Base-by-base conservation (phyloP, 257 asterid species). In the Phtheirospermum japonicum region DNA sequence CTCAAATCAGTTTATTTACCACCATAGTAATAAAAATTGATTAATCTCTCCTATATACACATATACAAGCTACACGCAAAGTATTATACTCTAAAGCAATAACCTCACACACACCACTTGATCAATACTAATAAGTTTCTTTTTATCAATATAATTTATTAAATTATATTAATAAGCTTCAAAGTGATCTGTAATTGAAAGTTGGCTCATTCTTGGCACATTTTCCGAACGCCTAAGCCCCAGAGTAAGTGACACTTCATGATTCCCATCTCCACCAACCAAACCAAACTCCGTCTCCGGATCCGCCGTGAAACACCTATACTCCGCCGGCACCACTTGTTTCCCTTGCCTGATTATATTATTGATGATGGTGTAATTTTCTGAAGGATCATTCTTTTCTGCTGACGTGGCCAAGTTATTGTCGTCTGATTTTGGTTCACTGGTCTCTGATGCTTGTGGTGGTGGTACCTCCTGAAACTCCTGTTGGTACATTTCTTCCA, bases 401-500 rank as follows among this genome's bases (percentile, higher is more conserved):
- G 68, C 19, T 12, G 59, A 9, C 32, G 39, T 23, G 39, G 59
- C 36, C 37, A 11, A 10, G 18, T 28, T 11, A 5, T 26, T 53
- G 12, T 53, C 13, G 31, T 18, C n/a, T 3, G 70, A 31, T 23
- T 17, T 33, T 0, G 63, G 40, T 7, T 13, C 50, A 26, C 23
- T 26, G 37, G 42, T 33, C 37, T 63, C 68, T 30, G 31, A 34
- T 32, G 67, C 56, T 52, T 51, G 23, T 59, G 59, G 31, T 48
- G 28, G 34, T 51, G 59, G 72, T 28, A 65, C 80, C n/a, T 65
- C 79, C 10, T 74, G 77, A 32, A 71, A 63, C 58, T 88, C 96
- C 4, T 83, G 84, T 12, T 88, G 84, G 82, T 88, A 88, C 82
- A 88, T 87, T 46, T 87, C 87, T 69, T 87, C 95, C 53, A 87